phyloP scores from a whole-genome alignment of 768 basidiomycete genomes.

The Mycena latifolia region DNA sequence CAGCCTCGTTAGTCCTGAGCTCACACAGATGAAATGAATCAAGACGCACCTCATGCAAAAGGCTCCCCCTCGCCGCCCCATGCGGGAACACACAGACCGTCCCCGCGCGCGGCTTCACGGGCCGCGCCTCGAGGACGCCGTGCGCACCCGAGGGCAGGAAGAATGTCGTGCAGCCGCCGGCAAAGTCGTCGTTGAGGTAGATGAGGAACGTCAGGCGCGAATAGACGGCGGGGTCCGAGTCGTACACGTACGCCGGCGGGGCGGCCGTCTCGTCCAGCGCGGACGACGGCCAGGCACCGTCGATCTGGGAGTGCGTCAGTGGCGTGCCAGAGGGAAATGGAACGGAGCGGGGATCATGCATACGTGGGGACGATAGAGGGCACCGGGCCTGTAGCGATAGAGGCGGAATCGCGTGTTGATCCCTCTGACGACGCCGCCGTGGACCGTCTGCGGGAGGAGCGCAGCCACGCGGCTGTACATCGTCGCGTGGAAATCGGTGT shows the following conservation, averaged over 20 bases:
- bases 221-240: conserved; percentile 60
- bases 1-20: too few species aligned
- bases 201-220: conserved; percentile 63
- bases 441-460: conserved; percentile 54
- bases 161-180: conserved; percentile 65
- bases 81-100: conserved; percentile 65
- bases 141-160: conserved; percentile 59
- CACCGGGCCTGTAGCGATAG: conserved; percentile 63
- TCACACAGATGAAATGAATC: too few species aligned
- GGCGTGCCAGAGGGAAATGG: not conserved
- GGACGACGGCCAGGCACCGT: conserved; percentile 67
- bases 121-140: conserved; percentile 60
- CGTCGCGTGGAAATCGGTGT: conserved; percentile 52
- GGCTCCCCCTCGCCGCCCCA: conserved; percentile 50
- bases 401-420: conserved; percentile 64
- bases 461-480: conserved; percentile 58
- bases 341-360: not conserved
- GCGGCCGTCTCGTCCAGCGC: conserved; percentile 55
- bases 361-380: conserved; percentile 63
- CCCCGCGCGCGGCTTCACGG: conserved; percentile 61
- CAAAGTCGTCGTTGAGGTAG: conserved; percentile 63
- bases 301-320: conserved; percentile 47
- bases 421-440: conserved; percentile 58
- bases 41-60: conserved; percentile 51
- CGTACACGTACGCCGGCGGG: conserved; percentile 60